Percentiles rank a stretch among this genome's conserved stretches.
phyloP scores from a whole-genome alignment of 805 yeast genomes.

The Sugiyamaella chiloensis region DNA sequence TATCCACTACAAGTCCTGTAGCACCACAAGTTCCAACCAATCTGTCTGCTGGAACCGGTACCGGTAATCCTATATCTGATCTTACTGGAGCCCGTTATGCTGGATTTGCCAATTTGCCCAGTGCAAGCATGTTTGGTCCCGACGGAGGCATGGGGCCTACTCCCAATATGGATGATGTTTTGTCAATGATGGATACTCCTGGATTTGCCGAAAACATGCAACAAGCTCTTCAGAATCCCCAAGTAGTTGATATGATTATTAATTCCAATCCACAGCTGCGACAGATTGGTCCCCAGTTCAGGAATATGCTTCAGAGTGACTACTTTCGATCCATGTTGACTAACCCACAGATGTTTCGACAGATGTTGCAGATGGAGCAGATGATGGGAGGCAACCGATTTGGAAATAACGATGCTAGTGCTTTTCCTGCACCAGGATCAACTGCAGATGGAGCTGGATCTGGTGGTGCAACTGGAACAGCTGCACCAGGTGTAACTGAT shows the following conservation, averaged over 20 bases:
- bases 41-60: slow-evolving; percentile 82
- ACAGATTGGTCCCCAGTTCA: slow-evolving; percentile 79
- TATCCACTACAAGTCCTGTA: slow-evolving; percentile 24
- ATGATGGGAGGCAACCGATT: slow-evolving; percentile 35
- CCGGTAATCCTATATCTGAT: slow-evolving; percentile 87
- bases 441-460: slow-evolving; percentile 15
- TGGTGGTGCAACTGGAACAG: slow-evolving; percentile 13
- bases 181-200: slow-evolving; percentile 76
- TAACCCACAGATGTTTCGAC: slow-evolving; percentile 83
- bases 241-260: slow-evolving; percentile 78
- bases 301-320: slow-evolving; percentile 82
- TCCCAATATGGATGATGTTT: slow-evolving; percentile 74
- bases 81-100: slow-evolving; percentile 95
- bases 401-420: slow-evolving; percentile 41
- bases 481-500: slow-evolving; percentile 22
- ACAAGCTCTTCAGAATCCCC: slow-evolving; percentile 80
- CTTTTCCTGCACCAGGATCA: slow-evolving; percentile 34
- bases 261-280: slow-evolving; percentile 80
- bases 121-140: slow-evolving; percentile 86
- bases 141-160: slow-evolving; percentile 86
- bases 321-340: slow-evolving; percentile 73
- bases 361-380: slow-evolving; percentile 73
- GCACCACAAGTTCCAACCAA: slow-evolving; percentile 59
- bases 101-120: slow-evolving; percentile 84
- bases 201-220: slow-evolving; percentile 77